Evolutionary conservation across 192 early-diverging fungal genomes (phyloP), one percentile per base, ranked within the genome.

Genomic region (Backusella tarrabulga): DNA sequence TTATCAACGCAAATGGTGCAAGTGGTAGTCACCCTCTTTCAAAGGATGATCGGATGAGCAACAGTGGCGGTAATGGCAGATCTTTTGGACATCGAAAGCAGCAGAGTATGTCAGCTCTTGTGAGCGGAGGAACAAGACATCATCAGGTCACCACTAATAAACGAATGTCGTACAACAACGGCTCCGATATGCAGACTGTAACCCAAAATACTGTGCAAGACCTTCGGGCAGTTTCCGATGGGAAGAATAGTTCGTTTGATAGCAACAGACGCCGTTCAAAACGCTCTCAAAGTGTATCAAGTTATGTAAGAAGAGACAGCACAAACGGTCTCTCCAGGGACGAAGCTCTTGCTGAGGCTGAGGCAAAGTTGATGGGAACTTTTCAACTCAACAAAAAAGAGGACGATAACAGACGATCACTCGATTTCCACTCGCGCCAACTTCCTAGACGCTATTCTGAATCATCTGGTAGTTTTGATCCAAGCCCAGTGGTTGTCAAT

Each of bases 291-390:
- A 63, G 56, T 14, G 26, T 63, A 23, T 44, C 71, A 72, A 50
- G 36, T 23, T 68, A 68, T 36, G 74, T 46, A 4, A 66, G 67
- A 23, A 40, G 26, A 34, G 34, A 36, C 38, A 76, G 67, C 5
- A 23, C 29, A 17, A 63, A 63, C 26, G 21, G 23, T 36, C 38
- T 46, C 26, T 77, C 76, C 60, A 68, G 77, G 3, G 71, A 44
- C 14, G 74, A 72, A 34, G 79, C 79, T 29, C 68, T 76, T 35
- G 75, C 75, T 4, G 79, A 80, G 38, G 68, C 79, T 26, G 79
- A 76, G 56, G 79, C 79, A 46, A 80, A 80, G 21, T 35, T 80
- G 41, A 72, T 72, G 79, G 79, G 79, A 29, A 80, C 79, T 29
- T 80, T 52, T 44, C 71, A 44, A 21, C 41, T 66, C 17, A 52